Evolutionary conservation across 805 yeast genomes (phyloP).

Genomic region (Candida ipomoeae): DNA sequence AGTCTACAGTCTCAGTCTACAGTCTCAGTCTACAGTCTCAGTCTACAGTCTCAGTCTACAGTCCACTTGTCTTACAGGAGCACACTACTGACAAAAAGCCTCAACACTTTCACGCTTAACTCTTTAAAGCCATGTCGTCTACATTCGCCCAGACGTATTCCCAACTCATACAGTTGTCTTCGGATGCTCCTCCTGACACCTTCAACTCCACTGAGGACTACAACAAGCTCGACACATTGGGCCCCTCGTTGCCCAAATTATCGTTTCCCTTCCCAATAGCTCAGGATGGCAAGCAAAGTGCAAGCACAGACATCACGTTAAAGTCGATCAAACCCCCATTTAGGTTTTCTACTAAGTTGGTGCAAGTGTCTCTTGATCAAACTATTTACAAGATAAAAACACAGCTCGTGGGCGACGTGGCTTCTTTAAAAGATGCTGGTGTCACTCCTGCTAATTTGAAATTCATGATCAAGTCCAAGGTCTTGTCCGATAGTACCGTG

Average conservation of each 20-base stretch:
- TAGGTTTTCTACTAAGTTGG: constrained; percentile 45
- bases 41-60: too few relatives aligned
- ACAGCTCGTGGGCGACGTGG: constrained; percentile 27
- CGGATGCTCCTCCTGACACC: constrained; percentile 30
- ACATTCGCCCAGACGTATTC: constrained; percentile 46
- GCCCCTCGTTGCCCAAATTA: constrained; percentile 49
- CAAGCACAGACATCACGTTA: constrained; percentile 32
- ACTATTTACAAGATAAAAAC: constrained; percentile 39
- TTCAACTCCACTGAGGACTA: constrained; percentile 33
- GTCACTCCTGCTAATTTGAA: constrained; percentile 41
- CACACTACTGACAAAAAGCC: too few relatives aligned
- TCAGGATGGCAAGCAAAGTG: neutral
- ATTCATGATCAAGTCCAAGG: constrained; percentile 59
- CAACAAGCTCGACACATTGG: constrained; percentile 28
- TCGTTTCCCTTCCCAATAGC: constrained; percentile 29
- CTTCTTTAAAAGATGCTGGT: constrained; percentile 23
- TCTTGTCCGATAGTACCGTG: constrained; percentile 48
- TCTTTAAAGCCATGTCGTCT: constrained; percentile 6
- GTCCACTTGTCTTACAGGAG: too few relatives aligned
- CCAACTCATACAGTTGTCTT: constrained; percentile 43
- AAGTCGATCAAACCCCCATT: constrained; percentile 69
- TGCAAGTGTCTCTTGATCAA: constrained; percentile 20
- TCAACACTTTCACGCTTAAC: neutral
- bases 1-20: too few relatives aligned
- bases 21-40: too few relatives aligned